phyloP scores from a whole-genome alignment of 163 green algal genomes.

The Coccomyxa subellipsoidea region DNA sequence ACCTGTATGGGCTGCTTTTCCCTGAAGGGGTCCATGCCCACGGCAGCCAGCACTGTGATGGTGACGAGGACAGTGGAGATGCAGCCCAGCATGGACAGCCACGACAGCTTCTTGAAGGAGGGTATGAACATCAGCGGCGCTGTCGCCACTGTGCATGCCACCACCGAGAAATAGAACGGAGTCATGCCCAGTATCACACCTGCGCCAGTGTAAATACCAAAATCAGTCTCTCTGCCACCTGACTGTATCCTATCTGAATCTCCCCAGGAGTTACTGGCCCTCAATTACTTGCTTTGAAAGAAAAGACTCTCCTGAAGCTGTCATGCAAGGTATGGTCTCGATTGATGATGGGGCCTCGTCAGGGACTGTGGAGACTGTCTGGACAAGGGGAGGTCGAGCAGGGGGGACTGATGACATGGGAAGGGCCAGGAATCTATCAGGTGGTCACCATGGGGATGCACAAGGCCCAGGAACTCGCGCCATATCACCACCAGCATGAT shows the following conservation, averaged over 20 bases:
- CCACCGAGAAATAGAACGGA: constrained; percentile 8
- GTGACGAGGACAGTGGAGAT: constrained; percentile 33
- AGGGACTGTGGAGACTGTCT: too few relatives aligned
- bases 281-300: too few relatives aligned
- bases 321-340: background rate
- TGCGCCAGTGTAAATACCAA: too few relatives aligned
- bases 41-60: constrained; percentile 15
- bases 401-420: too few relatives aligned
- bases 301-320: too few relatives aligned
- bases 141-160: background rate
- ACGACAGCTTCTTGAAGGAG: constrained; percentile 32
- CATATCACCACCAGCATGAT: constrained; percentile 47
- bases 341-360: too few relatives aligned
- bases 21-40: constrained; percentile 35
- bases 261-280: too few relatives aligned
- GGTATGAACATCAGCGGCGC: constrained; percentile 30
- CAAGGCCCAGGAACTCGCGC: constrained; percentile 22
- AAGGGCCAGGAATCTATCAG: background rate
- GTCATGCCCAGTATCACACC: constrained; percentile 15
- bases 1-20: constrained; percentile 31
- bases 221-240: too few relatives aligned
- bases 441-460: background rate
- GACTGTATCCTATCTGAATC: background rate
- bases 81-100: constrained; percentile 30
- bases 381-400: too few relatives aligned